A percentile compares a stretch with the other conserved stretches of the same genome.
These are phyloP conservation scores for Ammopiptanthus mongolicus DNA, from an alignment of 306 rosid species.

Conservation along the genomic window DNA sequence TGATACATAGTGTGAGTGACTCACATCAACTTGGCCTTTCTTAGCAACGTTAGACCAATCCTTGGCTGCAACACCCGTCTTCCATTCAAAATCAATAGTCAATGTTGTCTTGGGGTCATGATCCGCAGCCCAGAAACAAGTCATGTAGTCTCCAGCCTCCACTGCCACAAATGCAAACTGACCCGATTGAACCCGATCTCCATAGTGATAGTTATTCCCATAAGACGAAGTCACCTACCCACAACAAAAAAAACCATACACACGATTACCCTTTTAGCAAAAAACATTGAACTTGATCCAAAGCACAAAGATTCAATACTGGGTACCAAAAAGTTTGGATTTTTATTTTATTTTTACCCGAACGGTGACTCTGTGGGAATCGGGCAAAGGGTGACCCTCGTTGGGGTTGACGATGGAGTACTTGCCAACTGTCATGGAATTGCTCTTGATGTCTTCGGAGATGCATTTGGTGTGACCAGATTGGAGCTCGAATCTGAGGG, in stretches of 20 bases:
- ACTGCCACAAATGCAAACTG: constrained; percentile 63
- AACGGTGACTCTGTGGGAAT: constrained; percentile 68
- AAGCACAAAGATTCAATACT: not conserved
- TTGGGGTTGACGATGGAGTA: constrained; percentile 60
- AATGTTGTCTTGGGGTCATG: constrained; percentile 49
- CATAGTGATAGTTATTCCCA: constrained; percentile 69
- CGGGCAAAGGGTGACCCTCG: constrained; percentile 68
- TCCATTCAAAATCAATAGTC: constrained; percentile 87
- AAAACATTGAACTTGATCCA: not conserved
- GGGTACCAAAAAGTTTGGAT: not conserved
- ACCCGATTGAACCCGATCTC: constrained; percentile 64
- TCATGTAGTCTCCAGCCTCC: constrained; percentile 85
- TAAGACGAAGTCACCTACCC: constrained; percentile 70
- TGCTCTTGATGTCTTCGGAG: constrained; percentile 78
- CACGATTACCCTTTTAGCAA: not conserved
- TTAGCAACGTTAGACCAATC: constrained; percentile 96
- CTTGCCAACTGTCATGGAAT: constrained; percentile 87
- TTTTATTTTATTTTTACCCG: constrained; percentile 43
- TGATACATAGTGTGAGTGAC: constrained; percentile 8
- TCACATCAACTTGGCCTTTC: constrained; percentile 88
- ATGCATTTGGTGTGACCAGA: constrained; percentile 89
- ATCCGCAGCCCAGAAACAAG: constrained; percentile 81
- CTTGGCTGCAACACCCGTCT: constrained; percentile 85
- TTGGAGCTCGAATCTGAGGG: constrained; percentile 81
- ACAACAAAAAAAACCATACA: not conserved